Base-by-base conservation (phyloP, 345 rosid genomes). In the Populus nigra region DNA sequence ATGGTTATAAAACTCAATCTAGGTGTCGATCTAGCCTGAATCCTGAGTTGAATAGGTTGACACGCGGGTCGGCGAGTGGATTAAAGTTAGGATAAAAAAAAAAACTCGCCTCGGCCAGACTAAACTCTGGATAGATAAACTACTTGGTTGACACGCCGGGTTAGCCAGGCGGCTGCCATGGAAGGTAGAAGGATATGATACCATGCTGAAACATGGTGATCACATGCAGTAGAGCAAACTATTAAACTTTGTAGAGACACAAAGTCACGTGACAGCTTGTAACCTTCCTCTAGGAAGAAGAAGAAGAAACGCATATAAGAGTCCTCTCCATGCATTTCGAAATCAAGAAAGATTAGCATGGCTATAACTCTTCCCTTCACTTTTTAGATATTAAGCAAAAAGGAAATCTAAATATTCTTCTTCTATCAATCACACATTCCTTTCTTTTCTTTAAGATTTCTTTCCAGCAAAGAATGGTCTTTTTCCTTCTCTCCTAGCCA, bases 401-500 rank as follows among this genome's bases (percentile, higher is more conserved):
- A 45, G 76, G 55, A 12, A 71, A 72, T 65, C 76, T 66, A 50
- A 65, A 18, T 35, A n/a, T 67, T 50, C 59, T 73, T 53, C 35
- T 39, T 63, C 59, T 16, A 7, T 55, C 73, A 76, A 73, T 55
- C 81, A 65, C 20, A 68, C 57, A 73, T 78, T 66, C 81, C 71
- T 78, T 78, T 78, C 77, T 68, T 67, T 76, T 35, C 72, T 45
- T 47, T 47, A 9, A 47, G 33, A n/a, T 49, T 50, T 71, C 72
- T 77, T 27, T 50, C 50, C 65, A 65, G 23, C 66, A 36, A 78
- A 69, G 47, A 77, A 77, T 69, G 79, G 43, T 41, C 79, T 66
- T 77, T 69, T 69, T 39, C 68, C 69, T 69, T 39, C 70, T 41
- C 62, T n/a, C 74, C 45, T 41, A 31, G 29, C 73, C 49, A 23